Evolutionary conservation across 306 rosid genomes (phyloP).

Genomic region (Lithocarpus polystachyus): DNA sequence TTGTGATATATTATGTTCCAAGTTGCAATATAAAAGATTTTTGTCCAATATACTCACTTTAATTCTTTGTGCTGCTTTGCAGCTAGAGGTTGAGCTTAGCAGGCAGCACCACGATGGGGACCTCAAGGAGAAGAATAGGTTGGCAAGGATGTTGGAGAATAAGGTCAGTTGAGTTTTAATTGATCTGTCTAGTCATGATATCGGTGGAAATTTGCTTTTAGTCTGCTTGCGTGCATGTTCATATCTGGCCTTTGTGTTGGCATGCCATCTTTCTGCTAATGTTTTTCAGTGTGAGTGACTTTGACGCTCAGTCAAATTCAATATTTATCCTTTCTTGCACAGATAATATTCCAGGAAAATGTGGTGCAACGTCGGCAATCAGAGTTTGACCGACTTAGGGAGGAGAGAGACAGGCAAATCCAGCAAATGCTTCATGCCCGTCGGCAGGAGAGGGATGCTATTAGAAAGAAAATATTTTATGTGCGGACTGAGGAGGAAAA

Average conservation of each 20-base stretch:
- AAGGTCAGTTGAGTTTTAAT: constrained; percentile 46
- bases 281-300: background rate
- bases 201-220: background rate
- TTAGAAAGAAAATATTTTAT: constrained; percentile 74
- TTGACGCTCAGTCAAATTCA: background rate
- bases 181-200: background rate
- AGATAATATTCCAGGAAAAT: constrained; percentile 65
- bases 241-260: background rate
- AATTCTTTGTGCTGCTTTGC: constrained; percentile 26
- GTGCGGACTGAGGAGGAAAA: constrained; percentile 78
- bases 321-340: background rate
- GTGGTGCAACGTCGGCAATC: constrained; percentile 63
- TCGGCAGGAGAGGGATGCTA: constrained; percentile 60
- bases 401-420: constrained; percentile 68
- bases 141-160: constrained; percentile 56
- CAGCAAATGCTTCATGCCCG: constrained; percentile 58
- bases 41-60: background rate
- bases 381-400: constrained; percentile 58
- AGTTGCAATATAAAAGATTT: background rate
- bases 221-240: background rate
- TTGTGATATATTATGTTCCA: background rate
- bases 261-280: background rate
- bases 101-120: constrained; percentile 87
- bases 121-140: constrained; percentile 76
- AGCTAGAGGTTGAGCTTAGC: constrained; percentile 85